Conservation (phyloP, 495 filamentous ascomycete genomes). For the Aspergillus coremiiformis region DNA sequence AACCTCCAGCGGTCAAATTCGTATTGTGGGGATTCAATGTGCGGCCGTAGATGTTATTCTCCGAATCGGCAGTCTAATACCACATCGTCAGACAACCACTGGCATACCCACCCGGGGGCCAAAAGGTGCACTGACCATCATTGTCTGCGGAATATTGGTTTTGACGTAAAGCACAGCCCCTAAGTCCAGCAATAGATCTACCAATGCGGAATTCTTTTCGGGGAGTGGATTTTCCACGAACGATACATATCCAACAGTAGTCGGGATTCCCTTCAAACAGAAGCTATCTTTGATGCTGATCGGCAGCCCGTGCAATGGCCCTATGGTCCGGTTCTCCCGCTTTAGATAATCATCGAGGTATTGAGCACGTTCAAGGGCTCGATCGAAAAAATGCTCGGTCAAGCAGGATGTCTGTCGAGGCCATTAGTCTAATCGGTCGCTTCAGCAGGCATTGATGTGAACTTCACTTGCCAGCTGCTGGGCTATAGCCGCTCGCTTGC, state of each 20-base stretch:
- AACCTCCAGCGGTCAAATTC: conserved; percentile 48
- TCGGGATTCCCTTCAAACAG: conserved; percentile 41
- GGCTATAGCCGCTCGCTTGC: conserved; percentile 36
- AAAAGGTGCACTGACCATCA: conserved; percentile 23
- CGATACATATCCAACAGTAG: conserved; percentile 28
- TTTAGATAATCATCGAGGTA: conserved; percentile 38
- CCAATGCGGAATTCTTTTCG: conserved; percentile 34
- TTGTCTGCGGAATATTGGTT: conserved; percentile 49
- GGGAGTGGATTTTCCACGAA: conserved; percentile 45
- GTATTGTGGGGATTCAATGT: conserved; percentile 51
- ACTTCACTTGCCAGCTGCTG: conserved; percentile 22
- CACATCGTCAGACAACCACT: neutral
- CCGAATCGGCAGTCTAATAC: conserved; percentile 36
- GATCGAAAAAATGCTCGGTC: conserved; percentile 35
- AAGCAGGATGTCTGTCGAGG: conserved; percentile 30
- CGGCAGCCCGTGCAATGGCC: conserved; percentile 56
- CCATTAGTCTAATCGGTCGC: neutral
- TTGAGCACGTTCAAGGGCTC: conserved; percentile 30
- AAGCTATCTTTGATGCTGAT: conserved; percentile 59
- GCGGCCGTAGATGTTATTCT: conserved; percentile 33
- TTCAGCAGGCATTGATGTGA: neutral
- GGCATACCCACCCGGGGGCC: neutral
- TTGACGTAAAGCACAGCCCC: conserved; percentile 53
- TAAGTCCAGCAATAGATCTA: conserved; percentile 23
- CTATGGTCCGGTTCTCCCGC: conserved; percentile 36